Evolutionary conservation across 352 stramenopile species (phyloP), one percentile per base, ranked within the genome.

Genomic region (Globisporangium rhizosaccharum): DNA sequence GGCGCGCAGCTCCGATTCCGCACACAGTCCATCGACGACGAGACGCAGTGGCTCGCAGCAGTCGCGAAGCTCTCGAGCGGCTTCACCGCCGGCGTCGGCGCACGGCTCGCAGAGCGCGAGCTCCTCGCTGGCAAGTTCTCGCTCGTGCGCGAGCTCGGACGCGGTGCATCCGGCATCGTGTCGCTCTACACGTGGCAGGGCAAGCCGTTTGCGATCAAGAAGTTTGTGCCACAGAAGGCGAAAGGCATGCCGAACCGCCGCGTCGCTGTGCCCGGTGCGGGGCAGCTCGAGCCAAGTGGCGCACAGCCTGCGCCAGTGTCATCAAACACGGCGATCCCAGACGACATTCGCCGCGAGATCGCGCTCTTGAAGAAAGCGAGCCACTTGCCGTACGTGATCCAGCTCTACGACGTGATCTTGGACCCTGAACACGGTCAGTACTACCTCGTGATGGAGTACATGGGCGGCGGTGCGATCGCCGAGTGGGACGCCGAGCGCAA

Each of bases 381-480:
- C 53, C 76, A 71, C 56, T 59, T 90, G 37, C 79, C 79, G 3
- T 77, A 79, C 53, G 75, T 92, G 15, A 84, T 92, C 26, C 63
- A 75, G 18, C 60, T 92, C 6, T 70, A 90, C 56, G 79, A 92
- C 44, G 80, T 96, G 28, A 90, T 94, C 56, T 60, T 92, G 7
- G 80, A 93, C 59, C 60, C 59, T 1, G 76, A 83, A 45, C 59
- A 78, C 51, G 56, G 59, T 15, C 65, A 86, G 14, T 87, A 87
- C 53, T 87, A 87, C 57, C 63, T 94, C 23, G 82, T 94, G 37
- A 90, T 92, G 82, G 82, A 96, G 56, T 94, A 86, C 61, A 88
- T 94, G 77, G 87, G 85, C 44, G 80, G 84, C 15, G 87, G 87
- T 9, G 66, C 79, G 0, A 89, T 92, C 48, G 81, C 87, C 11